Base-by-base conservation (phyloP, 306 rosid species). In the Vigna unguiculata region DNA sequence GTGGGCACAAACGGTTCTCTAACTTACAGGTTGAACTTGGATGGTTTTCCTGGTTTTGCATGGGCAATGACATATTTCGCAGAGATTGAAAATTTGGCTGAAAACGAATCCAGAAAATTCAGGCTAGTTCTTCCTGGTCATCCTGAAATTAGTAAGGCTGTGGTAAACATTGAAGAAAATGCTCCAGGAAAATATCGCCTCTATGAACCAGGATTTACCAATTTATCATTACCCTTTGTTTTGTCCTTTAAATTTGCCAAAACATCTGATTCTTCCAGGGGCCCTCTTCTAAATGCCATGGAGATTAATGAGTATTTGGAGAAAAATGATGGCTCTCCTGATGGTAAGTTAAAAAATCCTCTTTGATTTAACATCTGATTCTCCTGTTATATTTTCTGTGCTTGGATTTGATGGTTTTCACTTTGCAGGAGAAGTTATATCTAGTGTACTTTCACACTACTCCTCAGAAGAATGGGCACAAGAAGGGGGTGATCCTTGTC, bases 401-500 rank as follows among this genome's bases (percentile, higher is more conserved):
- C 66, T 78, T 81, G 79, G 71, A 63, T 72, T 71, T 71, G 25
- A 49, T 82, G 69, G 45, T 34, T 84, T 91, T 81, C 89, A 92
- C 38, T 34, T 84, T 91, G 83, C 89, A 95, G 99, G 89, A 67
- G 72, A 78, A 43, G 78, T 82, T 72, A 84, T 91, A 84, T 83
- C 85, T 60, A 79, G 81, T 83, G 81, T 91, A 51, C 78, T 87
- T 79, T 91, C 93, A 74, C 83, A 75, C 40, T 89, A 88, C 83
- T 77, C 96, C 51, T 85, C 91, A 17, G 81, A 74, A 72, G 87
- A 85, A 67, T 92, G 96, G 98, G 90, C 87, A 11, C 86, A 80
- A 57, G 98, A 95, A 86, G 97, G 97, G 5, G 99, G 99, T 60
- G 99, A 95, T 54, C 97, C 99, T n/a, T 95, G 98, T 85, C 71